Conservation (phyloP, 176 grass and related monocot species). For the Dactylis glomerata region DNA sequence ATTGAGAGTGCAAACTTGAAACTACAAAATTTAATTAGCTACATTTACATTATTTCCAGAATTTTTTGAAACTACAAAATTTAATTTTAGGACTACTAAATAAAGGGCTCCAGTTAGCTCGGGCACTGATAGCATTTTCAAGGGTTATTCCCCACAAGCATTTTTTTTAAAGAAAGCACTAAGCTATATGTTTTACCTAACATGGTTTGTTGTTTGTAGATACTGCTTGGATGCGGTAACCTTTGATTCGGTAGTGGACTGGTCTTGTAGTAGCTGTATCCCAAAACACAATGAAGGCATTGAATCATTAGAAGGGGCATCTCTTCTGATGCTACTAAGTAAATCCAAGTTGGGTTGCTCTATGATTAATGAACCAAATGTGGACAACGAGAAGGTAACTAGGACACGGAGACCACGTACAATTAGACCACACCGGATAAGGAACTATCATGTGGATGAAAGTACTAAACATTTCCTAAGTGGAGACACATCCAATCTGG, state of each 20-base stretch:
- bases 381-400: neutral
- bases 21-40: too few relatives aligned
- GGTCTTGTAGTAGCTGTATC: slow-evolving; percentile 23
- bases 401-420: neutral
- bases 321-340: neutral
- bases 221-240: slow-evolving; percentile 26
- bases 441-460: neutral
- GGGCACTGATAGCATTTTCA: too few relatives aligned
- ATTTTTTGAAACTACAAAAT: too few relatives aligned
- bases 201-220: slow-evolving; percentile 35
- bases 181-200: neutral
- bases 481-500: neutral
- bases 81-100: too few relatives aligned
- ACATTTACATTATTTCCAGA: too few relatives aligned
- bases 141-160: neutral
- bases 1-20: too few relatives aligned
- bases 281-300: neutral
- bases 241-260: slow-evolving; percentile 16
- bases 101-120: too few relatives aligned
- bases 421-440: neutral
- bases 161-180: neutral
- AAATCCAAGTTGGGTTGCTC: neutral
- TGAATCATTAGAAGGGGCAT: neutral
- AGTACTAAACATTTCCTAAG: neutral
- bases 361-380: slow-evolving; percentile 3